Base-by-base conservation (phyloP, 306 rosid species). In the Acacia crassicarpa region DNA sequence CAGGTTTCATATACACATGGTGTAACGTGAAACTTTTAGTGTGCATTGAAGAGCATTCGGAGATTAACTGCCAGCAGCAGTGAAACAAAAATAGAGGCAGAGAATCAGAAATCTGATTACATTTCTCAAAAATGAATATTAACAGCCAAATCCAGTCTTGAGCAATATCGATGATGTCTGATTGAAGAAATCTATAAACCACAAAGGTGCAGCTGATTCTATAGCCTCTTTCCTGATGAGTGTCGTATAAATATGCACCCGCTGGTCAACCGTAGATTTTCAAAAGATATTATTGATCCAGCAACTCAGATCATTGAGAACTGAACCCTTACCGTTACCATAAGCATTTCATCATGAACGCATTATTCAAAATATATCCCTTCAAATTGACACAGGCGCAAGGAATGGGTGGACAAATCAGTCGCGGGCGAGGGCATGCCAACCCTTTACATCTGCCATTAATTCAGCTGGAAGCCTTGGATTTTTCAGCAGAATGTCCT, bases 321-420 rank as follows among this genome's bases (percentile, higher is more conserved):
- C 77, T 40, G 23, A 67, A 22, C 27, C 73, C 53, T 74, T 75
- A 58, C 33, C 2, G 22, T 67, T 48, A 66, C 51, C 67, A 23
- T 30, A 14, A 25, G 56, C 65, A 72, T 68, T 67, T 75, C 73
- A 78, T 82, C 77, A 66, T 70, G 79, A 58, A 56, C 69, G 40
- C 17, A 73, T 69, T 72, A 71, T 66, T 67, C 83, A 72, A 78
- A 61, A 20, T 78, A 79, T 80, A 74, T 53, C 77, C 85, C 83
- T 20, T 76, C 58, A 74, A 62, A 51, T 61, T 25, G 74, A 32
- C 40, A 74, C 35, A 73, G 43, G 72, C 20, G 40, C 40, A 63
- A 63, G 41, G 19, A 63, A 32, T 70, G 77, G 79, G 53, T 19
- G 51, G 11, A 79, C 83, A 83, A 41, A 74, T 71, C 80, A 68